Evolutionary conservation across 2,329 filamentous ascomycete species (phyloP).

Genomic region (Epichloe uncinata): DNA sequence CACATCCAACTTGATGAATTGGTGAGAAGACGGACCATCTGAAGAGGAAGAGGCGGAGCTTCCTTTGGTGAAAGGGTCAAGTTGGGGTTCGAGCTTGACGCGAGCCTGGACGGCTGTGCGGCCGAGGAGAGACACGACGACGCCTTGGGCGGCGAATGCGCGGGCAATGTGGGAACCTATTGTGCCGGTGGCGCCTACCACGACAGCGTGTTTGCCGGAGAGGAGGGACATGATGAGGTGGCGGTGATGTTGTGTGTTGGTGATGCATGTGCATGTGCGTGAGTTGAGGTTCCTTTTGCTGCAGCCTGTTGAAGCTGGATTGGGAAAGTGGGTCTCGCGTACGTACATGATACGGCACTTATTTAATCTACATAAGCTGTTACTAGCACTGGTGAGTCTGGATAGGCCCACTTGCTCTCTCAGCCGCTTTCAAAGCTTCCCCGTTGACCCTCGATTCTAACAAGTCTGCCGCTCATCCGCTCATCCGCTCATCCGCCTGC

Average conservation of each 20-base stretch:
- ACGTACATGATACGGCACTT: no score
- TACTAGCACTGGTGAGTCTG: no score
- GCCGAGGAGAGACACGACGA: constrained; percentile 46
- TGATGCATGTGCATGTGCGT: no score
- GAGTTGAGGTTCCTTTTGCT: no score
- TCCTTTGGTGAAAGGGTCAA: constrained; percentile 13
- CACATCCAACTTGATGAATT: constrained; percentile 23
- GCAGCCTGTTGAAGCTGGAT: background rate
- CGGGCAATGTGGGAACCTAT: constrained; percentile 57
- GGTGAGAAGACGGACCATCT: constrained; percentile 15
- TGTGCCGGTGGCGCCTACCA: constrained; percentile 58
- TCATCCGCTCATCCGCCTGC: background rate
- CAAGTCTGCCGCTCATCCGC: constrained; percentile 1
- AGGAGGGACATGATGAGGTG: constrained; percentile 18
- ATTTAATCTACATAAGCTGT: no score
- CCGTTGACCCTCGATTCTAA: background rate
- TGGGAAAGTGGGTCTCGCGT: background rate
- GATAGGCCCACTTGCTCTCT: no score
- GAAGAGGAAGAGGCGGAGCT: background rate
- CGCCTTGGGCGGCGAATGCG: constrained; percentile 51
- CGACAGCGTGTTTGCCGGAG: constrained; percentile 38
- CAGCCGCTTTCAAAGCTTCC: background rate
- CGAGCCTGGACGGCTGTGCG: constrained; percentile 35
- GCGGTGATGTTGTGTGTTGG: background rate
- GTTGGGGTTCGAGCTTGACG: constrained; percentile 23